Evolutionary conservation across 768 basidiomycete genomes (phyloP), one percentile per base, ranked within the genome.

Genomic region (Sutorius australiensis): DNA sequence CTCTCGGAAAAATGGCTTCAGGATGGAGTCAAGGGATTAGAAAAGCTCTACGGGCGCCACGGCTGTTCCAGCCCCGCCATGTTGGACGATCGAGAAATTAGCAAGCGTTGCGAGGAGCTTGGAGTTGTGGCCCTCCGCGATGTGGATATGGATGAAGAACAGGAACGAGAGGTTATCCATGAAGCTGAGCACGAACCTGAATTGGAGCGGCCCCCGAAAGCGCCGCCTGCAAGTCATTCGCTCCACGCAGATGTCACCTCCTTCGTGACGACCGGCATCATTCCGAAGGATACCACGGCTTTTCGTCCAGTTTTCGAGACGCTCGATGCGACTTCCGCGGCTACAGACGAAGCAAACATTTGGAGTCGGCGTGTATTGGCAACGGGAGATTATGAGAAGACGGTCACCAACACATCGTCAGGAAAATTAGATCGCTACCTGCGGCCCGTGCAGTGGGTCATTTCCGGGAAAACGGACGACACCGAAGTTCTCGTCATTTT

Each of bases 121-220:
- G 65, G 63, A 0, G 17, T 66, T 28, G 30, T 33, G 11, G 50
- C 54, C 4, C 40, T 54, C 0, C 58, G 56, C 1, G 59, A 65
- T 36, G 56, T 53, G 28, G 57, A 50, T 31, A 60, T 76, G 61
- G 73, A 73, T 31, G 77, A 80, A 56, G 80, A 80, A 53, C 79
- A 80, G 52, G 80, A 81, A 48, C 64, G 79, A 24, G 78, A 81
- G 51, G 63, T 81, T 8, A 54, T 60, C 3, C 75, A 76, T 21
- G 79, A 81, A 58, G 63, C 70, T 5, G 77, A 79, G 56, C 62
- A 58, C 6, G 78, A 81, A 53, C 64, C 61, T 12, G 66, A 78
- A 49, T 51, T 73, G 1, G 64, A 76, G 56, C 66, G 76, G 6
- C 73, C 76, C 6, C 57, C 66, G 1, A 62, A 43, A 31, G 66